Evolutionary conservation across 129 eudicot species (phyloP).

Genomic region (Helichrysum umbraculigerum): DNA sequence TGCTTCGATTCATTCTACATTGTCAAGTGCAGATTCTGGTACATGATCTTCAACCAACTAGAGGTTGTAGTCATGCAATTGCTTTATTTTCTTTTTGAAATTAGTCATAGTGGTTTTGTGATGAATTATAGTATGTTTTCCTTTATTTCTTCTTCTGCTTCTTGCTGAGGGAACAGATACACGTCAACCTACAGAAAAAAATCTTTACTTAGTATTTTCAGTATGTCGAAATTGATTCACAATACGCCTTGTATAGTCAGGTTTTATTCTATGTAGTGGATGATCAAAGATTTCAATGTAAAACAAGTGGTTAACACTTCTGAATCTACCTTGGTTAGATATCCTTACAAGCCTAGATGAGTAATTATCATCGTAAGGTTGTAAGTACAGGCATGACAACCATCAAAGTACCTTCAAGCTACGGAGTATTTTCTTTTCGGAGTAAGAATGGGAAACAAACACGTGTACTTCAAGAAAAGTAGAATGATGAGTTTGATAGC

Average conservation of each 20-base stretch:
- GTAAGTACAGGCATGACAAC: too few relatives aligned
- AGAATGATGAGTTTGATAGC: too few relatives aligned
- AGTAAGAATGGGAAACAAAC: too few relatives aligned
- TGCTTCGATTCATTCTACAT: slow-evolving; percentile 32
- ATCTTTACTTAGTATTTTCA: not conserved
- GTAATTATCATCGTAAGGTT: too few relatives aligned
- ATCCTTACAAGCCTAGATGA: too few relatives aligned
- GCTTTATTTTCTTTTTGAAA: slow-evolving; percentile 78
- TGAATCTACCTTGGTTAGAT: too few relatives aligned
- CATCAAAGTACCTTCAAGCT: too few relatives aligned
- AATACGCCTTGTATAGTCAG: not conserved
- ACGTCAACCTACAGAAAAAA: slow-evolving; percentile 65
- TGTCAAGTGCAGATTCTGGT: slow-evolving; percentile 78
- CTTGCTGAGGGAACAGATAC: slow-evolving; percentile 83
- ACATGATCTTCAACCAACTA: slow-evolving; percentile 84
- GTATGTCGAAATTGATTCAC: not conserved
- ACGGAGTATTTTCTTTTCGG: too few relatives aligned
- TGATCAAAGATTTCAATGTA: too few relatives aligned
- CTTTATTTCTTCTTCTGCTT: slow-evolving; percentile 75
- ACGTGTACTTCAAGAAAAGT: too few relatives aligned
- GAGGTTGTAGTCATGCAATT: slow-evolving; percentile 74
- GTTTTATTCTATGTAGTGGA: too few relatives aligned
- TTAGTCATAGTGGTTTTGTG: slow-evolving; percentile 76
- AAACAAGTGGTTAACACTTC: too few relatives aligned
- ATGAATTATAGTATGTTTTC: slow-evolving; percentile 80